Conservation (phyloP, 352 stramenopile genomes). For the Salisapilia sapeloensis region DNA sequence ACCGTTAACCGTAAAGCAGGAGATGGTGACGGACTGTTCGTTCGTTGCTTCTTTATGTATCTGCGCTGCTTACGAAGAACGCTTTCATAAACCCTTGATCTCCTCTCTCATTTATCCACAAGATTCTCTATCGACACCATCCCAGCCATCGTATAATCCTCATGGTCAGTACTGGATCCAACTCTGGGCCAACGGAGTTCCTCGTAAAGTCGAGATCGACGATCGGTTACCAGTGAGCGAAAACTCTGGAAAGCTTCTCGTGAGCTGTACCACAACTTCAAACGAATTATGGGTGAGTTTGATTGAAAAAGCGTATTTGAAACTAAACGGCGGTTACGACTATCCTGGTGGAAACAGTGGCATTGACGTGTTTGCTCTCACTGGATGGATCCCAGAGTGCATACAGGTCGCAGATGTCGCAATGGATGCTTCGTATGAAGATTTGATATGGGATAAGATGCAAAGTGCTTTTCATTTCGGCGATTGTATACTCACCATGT, state of each 20-base stretch:
- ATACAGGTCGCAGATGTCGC: constrained; percentile 44
- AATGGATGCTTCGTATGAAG: constrained; percentile 8
- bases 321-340: constrained; percentile 94
- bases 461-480: constrained; percentile 88
- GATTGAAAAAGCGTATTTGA: constrained; percentile 98
- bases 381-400: constrained; percentile 95
- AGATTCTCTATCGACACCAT: constrained; percentile 35
- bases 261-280: constrained; percentile 58
- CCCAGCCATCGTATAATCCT: constrained; percentile 78
- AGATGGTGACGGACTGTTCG: constrained; percentile 87
- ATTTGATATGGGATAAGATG: constrained; percentile 80
- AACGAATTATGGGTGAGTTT: constrained; percentile 89
- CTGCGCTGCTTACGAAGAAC: constrained; percentile 79
- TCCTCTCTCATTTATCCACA: constrained; percentile 94
- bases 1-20: constrained; percentile 66
- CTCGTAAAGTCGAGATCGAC: constrained; percentile 89
- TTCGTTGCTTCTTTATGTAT: constrained; percentile 89
- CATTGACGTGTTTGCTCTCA: constrained; percentile 97
- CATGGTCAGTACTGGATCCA: constrained; percentile 94
- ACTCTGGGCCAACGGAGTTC: constrained; percentile 91
- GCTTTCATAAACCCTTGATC: constrained; percentile 84
- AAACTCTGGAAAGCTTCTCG: constrained; percentile 48
- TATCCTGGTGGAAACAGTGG: constrained; percentile 95
- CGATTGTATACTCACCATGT: constrained; percentile 95
- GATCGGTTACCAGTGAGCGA: constrained; percentile 85